These are phyloP conservation scores for Herpetospermum pedunculosum DNA, from an alignment of 306 rosid species.

Conservation along the genomic window DNA sequence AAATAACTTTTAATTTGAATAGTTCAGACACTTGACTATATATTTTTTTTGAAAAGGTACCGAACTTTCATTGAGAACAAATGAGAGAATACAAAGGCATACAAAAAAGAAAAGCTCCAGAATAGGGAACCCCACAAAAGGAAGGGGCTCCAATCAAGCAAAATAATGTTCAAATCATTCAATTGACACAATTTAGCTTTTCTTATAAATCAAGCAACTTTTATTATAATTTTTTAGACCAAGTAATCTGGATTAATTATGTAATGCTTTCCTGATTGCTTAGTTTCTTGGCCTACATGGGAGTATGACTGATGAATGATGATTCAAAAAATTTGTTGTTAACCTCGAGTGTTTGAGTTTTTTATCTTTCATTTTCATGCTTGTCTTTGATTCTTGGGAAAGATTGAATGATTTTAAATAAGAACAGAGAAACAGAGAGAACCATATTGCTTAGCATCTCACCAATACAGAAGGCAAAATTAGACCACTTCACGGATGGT, in stretches of 20 bases:
- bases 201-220: not conserved
- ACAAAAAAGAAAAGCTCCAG: too few relatives aligned
- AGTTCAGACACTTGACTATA: not conserved
- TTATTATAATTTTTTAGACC: not conserved
- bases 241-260: not conserved
- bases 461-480: constrained; percentile 67
- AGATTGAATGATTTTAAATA: not conserved
- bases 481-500: constrained; percentile 46
- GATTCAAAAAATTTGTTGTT: not conserved
- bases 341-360: not conserved
- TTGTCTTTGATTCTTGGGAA: not conserved
- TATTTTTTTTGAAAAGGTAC: too few relatives aligned
- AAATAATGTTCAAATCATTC: too few relatives aligned
- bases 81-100: too few relatives aligned
- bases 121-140: too few relatives aligned
- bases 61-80: too few relatives aligned
- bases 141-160: too few relatives aligned
- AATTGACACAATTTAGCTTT: not conserved
- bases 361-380: not conserved
- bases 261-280: not conserved
- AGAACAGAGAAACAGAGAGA: not conserved
- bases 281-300: not conserved
- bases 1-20: not conserved
- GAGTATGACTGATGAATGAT: not conserved
- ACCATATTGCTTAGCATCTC: constrained; percentile 16